These are phyloP conservation scores for Alliaria petiolata DNA, from an alignment of 345 rosid genomes.

Conservation along the genomic window DNA sequence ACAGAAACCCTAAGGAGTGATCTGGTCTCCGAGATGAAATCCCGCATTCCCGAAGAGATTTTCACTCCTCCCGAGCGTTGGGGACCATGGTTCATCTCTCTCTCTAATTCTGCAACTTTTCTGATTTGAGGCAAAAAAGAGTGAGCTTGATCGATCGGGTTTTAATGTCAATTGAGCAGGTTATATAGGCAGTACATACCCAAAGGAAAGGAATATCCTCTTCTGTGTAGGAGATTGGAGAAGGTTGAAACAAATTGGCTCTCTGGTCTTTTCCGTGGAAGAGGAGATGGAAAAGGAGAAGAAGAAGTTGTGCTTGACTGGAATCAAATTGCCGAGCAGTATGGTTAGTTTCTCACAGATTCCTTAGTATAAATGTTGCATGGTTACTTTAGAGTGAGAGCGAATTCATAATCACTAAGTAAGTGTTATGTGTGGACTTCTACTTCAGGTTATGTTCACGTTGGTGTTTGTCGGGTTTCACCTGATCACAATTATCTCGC, in stretches of 20 bases:
- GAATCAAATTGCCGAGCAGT: conserved; percentile 75
- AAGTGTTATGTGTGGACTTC: no score
- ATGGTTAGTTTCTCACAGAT: conserved; percentile 42
- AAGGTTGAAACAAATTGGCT: conserved; percentile 36
- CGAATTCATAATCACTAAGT: no score
- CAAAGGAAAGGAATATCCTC: conserved; percentile 80
- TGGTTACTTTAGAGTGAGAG: not conserved
- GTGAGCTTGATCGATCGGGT: not conserved
- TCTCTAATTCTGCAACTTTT: not conserved
- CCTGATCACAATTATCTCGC: conserved; percentile 84
- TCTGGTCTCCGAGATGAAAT: conserved; percentile 61
- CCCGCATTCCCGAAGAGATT: conserved; percentile 51
- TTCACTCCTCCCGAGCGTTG: conserved; percentile 76
- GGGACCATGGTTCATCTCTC: conserved; percentile 69
- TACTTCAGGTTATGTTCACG: conserved; percentile 71
- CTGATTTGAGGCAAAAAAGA: not conserved
- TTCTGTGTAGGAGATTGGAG: conserved; percentile 58
- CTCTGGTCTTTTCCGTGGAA: conserved; percentile 31
- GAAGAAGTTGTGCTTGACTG: conserved; percentile 89
- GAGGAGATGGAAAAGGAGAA: no score
- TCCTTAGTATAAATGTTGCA: not conserved
- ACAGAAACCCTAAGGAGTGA: conserved; percentile 44
- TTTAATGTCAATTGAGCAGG: conserved; percentile 37
- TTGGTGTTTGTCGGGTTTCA: conserved; percentile 84
- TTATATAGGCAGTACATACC: conserved; percentile 70